phyloP scores from a whole-genome alignment of 768 basidiomycete species.

The Pleurotus citrinopileatus region DNA sequence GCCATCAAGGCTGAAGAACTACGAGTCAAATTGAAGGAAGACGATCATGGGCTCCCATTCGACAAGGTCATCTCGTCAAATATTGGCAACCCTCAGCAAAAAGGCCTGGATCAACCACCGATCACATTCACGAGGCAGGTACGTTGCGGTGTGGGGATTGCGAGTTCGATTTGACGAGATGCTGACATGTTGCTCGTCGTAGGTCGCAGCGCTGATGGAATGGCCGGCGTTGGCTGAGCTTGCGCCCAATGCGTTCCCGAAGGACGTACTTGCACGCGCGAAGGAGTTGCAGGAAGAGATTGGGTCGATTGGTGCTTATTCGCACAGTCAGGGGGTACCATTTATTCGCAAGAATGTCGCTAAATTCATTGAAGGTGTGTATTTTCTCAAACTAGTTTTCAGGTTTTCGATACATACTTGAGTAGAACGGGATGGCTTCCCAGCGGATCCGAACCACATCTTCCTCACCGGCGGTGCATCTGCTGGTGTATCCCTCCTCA shows the following conservation, averaged over 20 bases:
- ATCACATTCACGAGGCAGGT: constrained; percentile 94
- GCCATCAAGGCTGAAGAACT: constrained; percentile 91
- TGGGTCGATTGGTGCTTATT: constrained; percentile 93
- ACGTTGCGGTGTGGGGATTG: neutral
- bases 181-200: constrained; percentile 11
- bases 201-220: constrained; percentile 91
- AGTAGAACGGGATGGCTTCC: constrained; percentile 86
- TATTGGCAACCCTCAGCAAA: constrained; percentile 98
- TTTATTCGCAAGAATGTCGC: constrained; percentile 87
- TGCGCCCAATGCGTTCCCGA: constrained; percentile 77
- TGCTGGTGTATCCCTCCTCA: constrained; percentile 84
- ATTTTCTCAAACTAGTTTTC: neutral
- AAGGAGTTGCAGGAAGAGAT: constrained; percentile 79
- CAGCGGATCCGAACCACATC: constrained; percentile 79
- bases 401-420: neutral
- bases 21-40: constrained; percentile 63
- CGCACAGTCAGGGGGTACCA: constrained; percentile 91
- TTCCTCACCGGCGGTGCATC: constrained; percentile 96
- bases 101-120: constrained; percentile 88
- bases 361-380: constrained; percentile 80
- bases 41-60: constrained; percentile 70
- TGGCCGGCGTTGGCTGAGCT: constrained; percentile 83
- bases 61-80: constrained; percentile 89
- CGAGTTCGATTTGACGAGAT: neutral
- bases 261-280: constrained; percentile 82